Conservation (phyloP, 2,329 filamentous ascomycete species). For the Ceratocystis eucalypticola region DNA sequence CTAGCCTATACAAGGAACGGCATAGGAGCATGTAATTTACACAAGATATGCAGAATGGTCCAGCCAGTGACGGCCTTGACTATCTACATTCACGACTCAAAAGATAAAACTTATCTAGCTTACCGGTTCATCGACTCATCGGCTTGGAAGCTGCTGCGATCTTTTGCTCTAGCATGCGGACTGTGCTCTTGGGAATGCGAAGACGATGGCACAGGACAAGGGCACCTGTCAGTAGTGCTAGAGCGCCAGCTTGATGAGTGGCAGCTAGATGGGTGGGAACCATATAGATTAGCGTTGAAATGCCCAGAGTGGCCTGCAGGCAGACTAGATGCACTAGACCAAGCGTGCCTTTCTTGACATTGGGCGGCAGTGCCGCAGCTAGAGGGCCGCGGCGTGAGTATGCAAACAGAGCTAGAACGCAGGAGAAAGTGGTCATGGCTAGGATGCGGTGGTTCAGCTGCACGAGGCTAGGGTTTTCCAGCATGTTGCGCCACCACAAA, state of each 20-base stretch:
- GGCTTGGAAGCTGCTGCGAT: slow-evolving; percentile 23
- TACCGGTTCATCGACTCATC: slow-evolving; percentile 15
- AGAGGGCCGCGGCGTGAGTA: slow-evolving; percentile 58
- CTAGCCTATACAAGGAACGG: too few species aligned
- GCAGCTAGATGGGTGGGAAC: slow-evolving; percentile 81
- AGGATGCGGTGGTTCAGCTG: slow-evolving; percentile 92
- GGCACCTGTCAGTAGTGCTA: slow-evolving; percentile 72
- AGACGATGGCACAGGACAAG: slow-evolving; percentile 67
- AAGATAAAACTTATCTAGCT: slow-evolving; percentile 5
- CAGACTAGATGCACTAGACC: slow-evolving; percentile 73
- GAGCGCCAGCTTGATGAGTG: slow-evolving; percentile 78
- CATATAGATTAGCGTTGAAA: slow-evolving; percentile 83
- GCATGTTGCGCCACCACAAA: slow-evolving; percentile 91
- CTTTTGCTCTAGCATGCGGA: slow-evolving; percentile 44
- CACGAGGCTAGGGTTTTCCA: slow-evolving; percentile 91
- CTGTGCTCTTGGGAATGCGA: slow-evolving; percentile 54
- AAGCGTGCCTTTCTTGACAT: slow-evolving; percentile 54
- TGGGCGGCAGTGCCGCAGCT: slow-evolving; percentile 44
- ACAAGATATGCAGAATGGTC: neutral
- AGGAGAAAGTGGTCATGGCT: slow-evolving; percentile 75
- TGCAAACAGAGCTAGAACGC: slow-evolving; percentile 65
- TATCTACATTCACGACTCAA: neutral
- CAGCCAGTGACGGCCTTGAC: neutral
- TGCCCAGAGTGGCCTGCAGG: slow-evolving; percentile 73
- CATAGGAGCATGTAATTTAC: neutral